Evolutionary conservation across 163 green algal species (phyloP).

Genomic region (Scenedesmus sp.): DNA sequence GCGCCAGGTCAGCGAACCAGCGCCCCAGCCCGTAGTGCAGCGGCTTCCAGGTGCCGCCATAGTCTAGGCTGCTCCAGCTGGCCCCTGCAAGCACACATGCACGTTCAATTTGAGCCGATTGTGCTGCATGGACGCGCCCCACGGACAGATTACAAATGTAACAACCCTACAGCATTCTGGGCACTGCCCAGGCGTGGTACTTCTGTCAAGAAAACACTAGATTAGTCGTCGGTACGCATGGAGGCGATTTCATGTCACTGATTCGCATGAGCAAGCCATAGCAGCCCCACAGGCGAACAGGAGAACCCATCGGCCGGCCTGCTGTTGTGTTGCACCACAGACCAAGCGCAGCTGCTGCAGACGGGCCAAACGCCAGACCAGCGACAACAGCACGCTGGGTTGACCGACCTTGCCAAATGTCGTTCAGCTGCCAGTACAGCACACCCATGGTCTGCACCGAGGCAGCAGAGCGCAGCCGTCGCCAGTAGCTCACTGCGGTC

Average conservation of each 20-base stretch:
- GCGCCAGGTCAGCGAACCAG: constrained; percentile 8
- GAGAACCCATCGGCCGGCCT: too few species aligned
- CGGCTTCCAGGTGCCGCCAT: constrained; percentile 38
- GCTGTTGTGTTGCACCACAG: too few species aligned
- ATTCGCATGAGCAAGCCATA: too few species aligned
- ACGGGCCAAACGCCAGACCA: constrained; percentile 10
- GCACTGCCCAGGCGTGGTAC: too few species aligned
- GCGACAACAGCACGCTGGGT: too few species aligned
- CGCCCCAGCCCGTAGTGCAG: constrained; percentile 12
- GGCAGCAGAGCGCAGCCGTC: constrained; percentile 22
- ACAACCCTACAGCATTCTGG: too few species aligned
- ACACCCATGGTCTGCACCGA: constrained; percentile 71
- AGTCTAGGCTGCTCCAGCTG: constrained; percentile 60
- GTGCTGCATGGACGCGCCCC: too few species aligned
- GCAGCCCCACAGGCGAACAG: not conserved
- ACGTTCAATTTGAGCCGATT: too few species aligned
- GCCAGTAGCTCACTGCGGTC: constrained; percentile 37
- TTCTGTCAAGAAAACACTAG: too few species aligned
- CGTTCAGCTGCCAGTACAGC: constrained; percentile 92
- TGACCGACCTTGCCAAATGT: constrained; percentile 78
- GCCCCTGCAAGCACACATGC: constrained; percentile 31
- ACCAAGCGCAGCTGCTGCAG: not conserved
- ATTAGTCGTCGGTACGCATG: too few species aligned
- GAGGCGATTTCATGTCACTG: too few species aligned
- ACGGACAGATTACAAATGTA: too few species aligned